phyloP scores from a whole-genome alignment of 306 rosid genomes.

The Mimosa pudica region DNA sequence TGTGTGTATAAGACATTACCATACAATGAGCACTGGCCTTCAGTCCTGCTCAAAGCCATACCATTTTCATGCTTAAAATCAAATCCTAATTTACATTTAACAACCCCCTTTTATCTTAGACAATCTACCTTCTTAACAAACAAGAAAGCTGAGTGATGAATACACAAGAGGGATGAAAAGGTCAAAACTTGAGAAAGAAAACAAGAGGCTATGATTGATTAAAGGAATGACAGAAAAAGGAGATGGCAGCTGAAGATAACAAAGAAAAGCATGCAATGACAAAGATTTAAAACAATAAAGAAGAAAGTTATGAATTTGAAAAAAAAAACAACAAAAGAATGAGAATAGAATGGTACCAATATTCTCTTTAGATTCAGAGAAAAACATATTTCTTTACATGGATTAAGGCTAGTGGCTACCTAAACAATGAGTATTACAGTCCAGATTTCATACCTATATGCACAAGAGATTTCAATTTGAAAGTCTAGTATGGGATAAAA shows the following conservation, averaged over 20 bases:
- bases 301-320: background rate
- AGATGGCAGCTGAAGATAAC: background rate
- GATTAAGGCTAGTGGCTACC: too few species aligned
- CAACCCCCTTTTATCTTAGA: background rate
- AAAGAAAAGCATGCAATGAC: background rate
- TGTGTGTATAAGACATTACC: background rate
- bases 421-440: background rate
- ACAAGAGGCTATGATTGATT: background rate
- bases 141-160: background rate
- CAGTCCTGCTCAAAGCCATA: background rate
- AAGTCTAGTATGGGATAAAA: background rate
- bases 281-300: background rate
- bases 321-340: background rate
- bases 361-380: background rate
- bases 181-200: too few species aligned
- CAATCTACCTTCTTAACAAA: background rate
- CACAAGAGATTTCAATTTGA: background rate
- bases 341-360: background rate
- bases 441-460: background rate
- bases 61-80: background rate
- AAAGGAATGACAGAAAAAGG: background rate
- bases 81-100: background rate
- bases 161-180: too few species aligned
- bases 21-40: background rate
- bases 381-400: background rate